Evolutionary conservation across 164 flowering plant genomes (phyloP).

Genomic region (Cinnamomum chago): DNA sequence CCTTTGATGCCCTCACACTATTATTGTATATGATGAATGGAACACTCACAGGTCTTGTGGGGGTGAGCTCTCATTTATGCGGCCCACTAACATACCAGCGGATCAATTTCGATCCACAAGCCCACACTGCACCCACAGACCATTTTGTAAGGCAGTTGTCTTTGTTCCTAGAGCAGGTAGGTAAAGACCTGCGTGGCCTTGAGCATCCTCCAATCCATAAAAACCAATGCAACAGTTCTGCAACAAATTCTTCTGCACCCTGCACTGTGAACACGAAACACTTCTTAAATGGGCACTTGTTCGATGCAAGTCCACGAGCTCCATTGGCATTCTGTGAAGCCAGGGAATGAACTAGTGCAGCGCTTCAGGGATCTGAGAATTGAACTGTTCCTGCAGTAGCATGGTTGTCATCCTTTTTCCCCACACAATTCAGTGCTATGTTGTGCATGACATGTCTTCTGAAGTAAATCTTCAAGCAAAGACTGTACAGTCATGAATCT

Average conservation of each 20-base stretch:
- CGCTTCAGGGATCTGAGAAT: not conserved
- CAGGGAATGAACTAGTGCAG: not conserved
- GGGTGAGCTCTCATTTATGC: too few relatives aligned
- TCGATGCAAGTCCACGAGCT: not conserved
- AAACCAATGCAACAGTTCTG: not conserved
- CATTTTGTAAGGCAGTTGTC: too few relatives aligned
- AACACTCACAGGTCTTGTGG: too few relatives aligned
- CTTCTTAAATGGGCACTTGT: not conserved
- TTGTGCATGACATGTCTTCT: constrained; percentile 20
- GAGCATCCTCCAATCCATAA: too few relatives aligned
- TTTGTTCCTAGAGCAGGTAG: too few relatives aligned
- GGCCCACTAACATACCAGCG: too few relatives aligned
- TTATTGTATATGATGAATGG: too few relatives aligned
- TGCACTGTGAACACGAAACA: not conserved
- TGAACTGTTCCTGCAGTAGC: not conserved
- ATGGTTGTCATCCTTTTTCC: not conserved
- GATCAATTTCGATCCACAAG: too few relatives aligned
- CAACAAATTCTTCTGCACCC: not conserved
- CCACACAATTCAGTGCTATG: not conserved
- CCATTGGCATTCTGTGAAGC: not conserved
- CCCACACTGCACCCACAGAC: too few relatives aligned
- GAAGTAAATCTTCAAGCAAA: constrained; percentile 38
- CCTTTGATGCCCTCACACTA: too few relatives aligned
- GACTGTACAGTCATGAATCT: constrained; percentile 48
- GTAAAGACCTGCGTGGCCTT: too few relatives aligned